Percentiles rank a stretch among this genome's conserved stretches.
phyloP scores from a whole-genome alignment of 257 asterid species.

The Solanum medicagineum region DNA sequence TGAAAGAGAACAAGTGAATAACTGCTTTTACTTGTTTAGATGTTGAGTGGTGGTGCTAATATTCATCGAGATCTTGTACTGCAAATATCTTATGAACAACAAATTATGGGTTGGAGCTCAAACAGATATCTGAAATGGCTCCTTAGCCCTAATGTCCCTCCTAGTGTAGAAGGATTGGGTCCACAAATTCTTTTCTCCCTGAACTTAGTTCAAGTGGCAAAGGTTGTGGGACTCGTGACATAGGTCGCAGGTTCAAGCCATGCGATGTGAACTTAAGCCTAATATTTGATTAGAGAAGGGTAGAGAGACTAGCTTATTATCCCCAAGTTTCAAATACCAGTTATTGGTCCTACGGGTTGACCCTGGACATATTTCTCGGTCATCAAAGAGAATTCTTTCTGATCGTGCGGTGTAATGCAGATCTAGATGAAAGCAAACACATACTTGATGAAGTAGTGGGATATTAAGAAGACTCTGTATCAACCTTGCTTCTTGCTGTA shows the following conservation, averaged over 20 bases:
- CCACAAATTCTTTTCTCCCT: background rate
- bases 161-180: background rate
- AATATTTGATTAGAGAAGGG: background rate
- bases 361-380: background rate
- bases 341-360: background rate
- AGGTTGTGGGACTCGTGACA: background rate
- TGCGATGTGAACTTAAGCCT: background rate
- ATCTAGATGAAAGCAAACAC: background rate
- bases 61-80: background rate
- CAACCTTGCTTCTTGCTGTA: background rate
- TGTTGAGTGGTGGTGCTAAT: background rate
- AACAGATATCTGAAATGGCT: background rate
- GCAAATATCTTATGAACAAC: background rate
- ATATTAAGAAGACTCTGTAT: background rate
- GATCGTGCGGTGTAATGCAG: background rate
- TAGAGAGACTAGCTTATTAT: background rate
- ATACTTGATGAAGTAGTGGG: background rate
- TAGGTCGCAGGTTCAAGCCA: background rate
- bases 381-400: background rate
- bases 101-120: background rate
- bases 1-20: background rate
- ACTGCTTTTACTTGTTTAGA: background rate
- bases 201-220: background rate
- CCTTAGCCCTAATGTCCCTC: background rate
- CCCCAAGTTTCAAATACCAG: background rate